Percentiles rank a stretch among this genome's conserved stretches.
These are phyloP conservation scores for Barnettozyma californica DNA, from an alignment of 805 yeast genomes.

Conservation along the genomic window DNA sequence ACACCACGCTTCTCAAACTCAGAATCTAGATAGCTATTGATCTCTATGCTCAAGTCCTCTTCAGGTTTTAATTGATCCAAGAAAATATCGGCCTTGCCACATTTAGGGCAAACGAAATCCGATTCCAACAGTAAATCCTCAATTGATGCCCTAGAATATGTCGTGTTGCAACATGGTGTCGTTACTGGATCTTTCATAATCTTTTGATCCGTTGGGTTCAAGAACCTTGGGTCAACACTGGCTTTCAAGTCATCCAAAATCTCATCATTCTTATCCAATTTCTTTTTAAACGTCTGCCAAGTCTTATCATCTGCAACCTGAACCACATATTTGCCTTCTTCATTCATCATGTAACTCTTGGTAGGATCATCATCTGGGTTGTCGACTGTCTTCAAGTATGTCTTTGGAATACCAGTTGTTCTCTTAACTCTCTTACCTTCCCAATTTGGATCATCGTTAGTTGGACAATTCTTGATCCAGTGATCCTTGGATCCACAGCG, in stretches of 20 bases:
- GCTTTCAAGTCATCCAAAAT: conserved; percentile 25
- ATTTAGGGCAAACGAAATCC: conserved; percentile 89
- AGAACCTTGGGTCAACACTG: conserved; percentile 46
- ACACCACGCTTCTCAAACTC: conserved; percentile 29
- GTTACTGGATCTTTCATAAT: conserved; percentile 66
- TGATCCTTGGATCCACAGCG: conserved; percentile 95
- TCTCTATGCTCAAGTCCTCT: conserved; percentile 48
- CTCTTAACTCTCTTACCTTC: conserved; percentile 88
- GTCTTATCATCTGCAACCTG: conserved; percentile 93
- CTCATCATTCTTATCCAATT: conserved; percentile 27
- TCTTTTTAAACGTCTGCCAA: conserved; percentile 83
- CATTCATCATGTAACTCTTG: conserved; percentile 75
- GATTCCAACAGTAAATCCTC: conserved; percentile 67
- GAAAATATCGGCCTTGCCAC: conserved; percentile 66
- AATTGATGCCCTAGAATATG: conserved; percentile 55
- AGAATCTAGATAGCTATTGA: conserved; percentile 44
- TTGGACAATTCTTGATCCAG: conserved; percentile 95
- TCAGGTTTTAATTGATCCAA: conserved; percentile 68
- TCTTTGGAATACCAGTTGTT: conserved; percentile 96
- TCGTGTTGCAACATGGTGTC: conserved; percentile 73
- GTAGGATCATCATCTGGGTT: conserved; percentile 66
- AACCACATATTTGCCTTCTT: conserved; percentile 91
- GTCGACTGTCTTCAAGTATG: conserved; percentile 80
- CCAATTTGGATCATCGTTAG: conserved; percentile 86
- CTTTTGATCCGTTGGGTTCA: conserved; percentile 66